These are phyloP conservation scores for Oryza brachyantha DNA, from an alignment of 176 grass and related monocot genomes.

Conservation along the genomic window DNA sequence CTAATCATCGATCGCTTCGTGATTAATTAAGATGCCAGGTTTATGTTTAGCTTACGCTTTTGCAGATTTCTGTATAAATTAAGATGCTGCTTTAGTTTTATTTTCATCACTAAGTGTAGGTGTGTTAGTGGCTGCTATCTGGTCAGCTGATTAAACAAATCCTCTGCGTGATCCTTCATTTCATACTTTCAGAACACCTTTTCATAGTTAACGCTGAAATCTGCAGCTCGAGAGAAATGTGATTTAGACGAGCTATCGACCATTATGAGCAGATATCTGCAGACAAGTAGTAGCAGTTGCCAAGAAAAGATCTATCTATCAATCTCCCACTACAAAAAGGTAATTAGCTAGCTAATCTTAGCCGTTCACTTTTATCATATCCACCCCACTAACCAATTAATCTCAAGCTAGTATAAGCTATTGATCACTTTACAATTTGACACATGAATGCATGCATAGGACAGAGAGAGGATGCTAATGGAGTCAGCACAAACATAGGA, in stretches of 20 bases:
- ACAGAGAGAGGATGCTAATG: not conserved
- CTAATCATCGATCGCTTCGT: not conserved
- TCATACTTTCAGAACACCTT: not conserved
- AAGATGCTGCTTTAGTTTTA: not conserved
- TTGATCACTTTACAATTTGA: not conserved
- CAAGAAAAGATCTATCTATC: not conserved
- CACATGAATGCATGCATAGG: not conserved
- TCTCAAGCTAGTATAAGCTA: not conserved
- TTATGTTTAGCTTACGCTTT: not conserved
- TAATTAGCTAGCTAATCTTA: not conserved
- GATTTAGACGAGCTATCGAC: constrained; percentile 1
- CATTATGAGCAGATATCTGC: not conserved
- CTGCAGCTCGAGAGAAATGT: not conserved
- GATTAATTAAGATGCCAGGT: not conserved
- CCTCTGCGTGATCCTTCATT: too few relatives aligned
- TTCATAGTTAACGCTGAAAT: not conserved
- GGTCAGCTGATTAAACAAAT: not conserved
- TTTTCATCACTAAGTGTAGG: not conserved
- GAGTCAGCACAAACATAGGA: not conserved
- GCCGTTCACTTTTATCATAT: not conserved
- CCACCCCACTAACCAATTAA: not conserved
- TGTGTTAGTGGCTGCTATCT: not conserved
- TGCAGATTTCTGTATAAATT: not conserved
- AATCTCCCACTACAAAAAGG: not conserved
- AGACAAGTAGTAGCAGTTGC: not conserved